Evolutionary conservation across 2,329 filamentous ascomycete genomes (phyloP), one percentile per base, ranked within the genome.

Genomic region (Cytospora schulzeri): DNA sequence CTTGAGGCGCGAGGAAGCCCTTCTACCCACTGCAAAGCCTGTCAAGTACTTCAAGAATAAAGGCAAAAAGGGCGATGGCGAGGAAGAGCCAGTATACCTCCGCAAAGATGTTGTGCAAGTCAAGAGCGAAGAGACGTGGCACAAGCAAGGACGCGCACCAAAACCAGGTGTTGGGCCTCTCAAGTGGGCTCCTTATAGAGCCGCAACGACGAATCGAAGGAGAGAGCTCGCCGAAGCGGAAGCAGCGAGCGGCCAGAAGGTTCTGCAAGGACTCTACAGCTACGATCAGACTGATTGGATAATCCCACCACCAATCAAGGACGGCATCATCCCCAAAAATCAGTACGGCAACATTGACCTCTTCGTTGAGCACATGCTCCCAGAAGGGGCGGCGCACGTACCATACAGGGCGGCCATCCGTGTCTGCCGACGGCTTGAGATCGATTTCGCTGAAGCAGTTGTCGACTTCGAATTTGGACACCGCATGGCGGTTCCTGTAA

Each of bases 401-500:
- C 92, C 92, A 0, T 88, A 89, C 61, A 86, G 89, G 54, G 92
- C 92, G 0, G 90, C 89, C 0, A 88, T 89, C 35, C 88, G 89
- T 56, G 85, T 97, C 1, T 97, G 94, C 75, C 92, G 91, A 73
- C 88, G 91, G 67, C 81, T 99, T 0, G 87, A 87, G 4, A 90
- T 98, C 45, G 93, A 97, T 73, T 96, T 89, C 70, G 95, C 95
- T 0, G 95, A 98, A 76, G 95, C 95, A 1, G 95, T 97, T 2
- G 93, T 93, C 0, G 95, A 92, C 1, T 99, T 99, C 74, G 95
- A 99, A 73, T 99, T 98, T 74, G 94, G 94, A 0, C 90, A 95
- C 70, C 90, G 95, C 66, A 93, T 95, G 83, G 95, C 95, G 6
- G 92, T 98, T 0, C 95, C 95, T 0, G 88, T 97, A 0, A 90